These are phyloP conservation scores for Verticillium alfalfae DNA, from an alignment of 2,329 filamentous ascomycete species.

Conservation along the genomic window DNA sequence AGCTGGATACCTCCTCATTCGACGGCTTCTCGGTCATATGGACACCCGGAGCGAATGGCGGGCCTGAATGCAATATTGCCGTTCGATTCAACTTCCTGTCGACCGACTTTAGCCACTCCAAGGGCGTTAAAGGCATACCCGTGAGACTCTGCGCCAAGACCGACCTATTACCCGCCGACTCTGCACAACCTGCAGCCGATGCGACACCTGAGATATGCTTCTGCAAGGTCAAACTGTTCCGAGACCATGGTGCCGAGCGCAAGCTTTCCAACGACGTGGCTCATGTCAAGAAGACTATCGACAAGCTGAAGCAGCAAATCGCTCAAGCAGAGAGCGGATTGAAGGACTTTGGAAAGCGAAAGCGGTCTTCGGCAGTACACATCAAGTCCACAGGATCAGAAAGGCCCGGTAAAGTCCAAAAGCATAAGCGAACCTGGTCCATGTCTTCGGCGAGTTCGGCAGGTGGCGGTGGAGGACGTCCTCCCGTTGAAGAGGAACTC, in stretches of 20 bases:
- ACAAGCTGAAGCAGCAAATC: slow-evolving; percentile 93
- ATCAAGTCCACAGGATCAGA: slow-evolving; percentile 39
- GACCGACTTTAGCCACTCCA: slow-evolving; percentile 97
- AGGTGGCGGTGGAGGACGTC: slow-evolving; percentile 35
- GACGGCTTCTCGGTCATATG: slow-evolving; percentile 91
- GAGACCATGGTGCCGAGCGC: slow-evolving; percentile 90
- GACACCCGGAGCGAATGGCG: slow-evolving; percentile 66
- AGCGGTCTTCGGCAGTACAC: slow-evolving; percentile 42
- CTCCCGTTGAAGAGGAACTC: slow-evolving; percentile 67
- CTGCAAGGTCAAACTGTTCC: slow-evolving; percentile 95
- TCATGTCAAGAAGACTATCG: slow-evolving; percentile 93
- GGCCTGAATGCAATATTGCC: slow-evolving; percentile 75
- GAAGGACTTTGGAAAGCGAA: slow-evolving; percentile 63
- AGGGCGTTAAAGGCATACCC: slow-evolving; percentile 95
- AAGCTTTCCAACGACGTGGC: slow-evolving; percentile 93
- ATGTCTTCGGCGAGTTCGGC: slow-evolving; percentile 74
- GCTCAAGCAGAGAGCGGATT: slow-evolving; percentile 66
- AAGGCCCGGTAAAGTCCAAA: slow-evolving; percentile 75
- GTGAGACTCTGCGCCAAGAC: slow-evolving; percentile 92
- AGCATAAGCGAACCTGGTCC: slow-evolving; percentile 94
- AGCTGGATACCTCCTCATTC: slow-evolving; percentile 74
- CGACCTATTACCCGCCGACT: slow-evolving; percentile 52
- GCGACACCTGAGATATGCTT: slow-evolving; percentile 69
- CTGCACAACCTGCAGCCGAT: slow-evolving; percentile 39
- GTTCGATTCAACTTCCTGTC: slow-evolving; percentile 98